phyloP scores from a whole-genome alignment of 306 rosid genomes.

The Acmispon strigosus region DNA sequence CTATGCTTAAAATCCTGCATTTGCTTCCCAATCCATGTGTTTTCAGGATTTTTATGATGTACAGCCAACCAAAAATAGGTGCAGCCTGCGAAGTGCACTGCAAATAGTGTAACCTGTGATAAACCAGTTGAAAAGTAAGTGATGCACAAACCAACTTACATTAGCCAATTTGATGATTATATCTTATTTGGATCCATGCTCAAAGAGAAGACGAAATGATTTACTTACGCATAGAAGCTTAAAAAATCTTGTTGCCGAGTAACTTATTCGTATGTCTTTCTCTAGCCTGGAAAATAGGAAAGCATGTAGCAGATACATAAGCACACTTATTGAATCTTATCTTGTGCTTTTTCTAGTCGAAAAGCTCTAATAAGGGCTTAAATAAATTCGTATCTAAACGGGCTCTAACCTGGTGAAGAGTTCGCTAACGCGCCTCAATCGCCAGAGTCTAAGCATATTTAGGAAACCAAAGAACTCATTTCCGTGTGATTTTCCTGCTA shows the following conservation, averaged over 20 bases:
- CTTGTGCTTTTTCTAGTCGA: too few species aligned
- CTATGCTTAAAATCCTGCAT: conserved; percentile 37
- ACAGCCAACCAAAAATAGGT: conserved; percentile 73
- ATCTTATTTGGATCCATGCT: not conserved
- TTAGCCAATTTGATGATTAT: not conserved
- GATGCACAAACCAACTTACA: not conserved
- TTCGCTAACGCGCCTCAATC: conserved; percentile 69
- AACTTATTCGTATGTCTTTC: conserved; percentile 79
- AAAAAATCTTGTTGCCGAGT: conserved; percentile 52
- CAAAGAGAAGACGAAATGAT: conserved; percentile 1
- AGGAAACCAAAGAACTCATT: conserved; percentile 51
- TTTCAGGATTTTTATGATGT: conserved; percentile 29
- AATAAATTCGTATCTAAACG: too few species aligned
- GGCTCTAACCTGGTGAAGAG: conserved; percentile 47
- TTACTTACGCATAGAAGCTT: conserved; percentile 71
- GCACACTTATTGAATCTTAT: too few species aligned
- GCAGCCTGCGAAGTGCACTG: conserved; percentile 84
- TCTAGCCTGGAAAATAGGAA: conserved; percentile 56
- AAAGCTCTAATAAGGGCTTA: too few species aligned
- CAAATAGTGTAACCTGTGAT: conserved; percentile 68
- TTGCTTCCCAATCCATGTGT: conserved; percentile 71
- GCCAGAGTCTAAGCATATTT: conserved; percentile 81
- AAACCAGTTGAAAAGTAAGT: conserved; percentile 7
- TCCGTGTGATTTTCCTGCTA: conserved; percentile 26
- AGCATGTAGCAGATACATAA: not conserved